These are phyloP conservation scores for Ophiostoma montium DNA, from an alignment of 2,329 filamentous ascomycete genomes.

Conservation along the genomic window DNA sequence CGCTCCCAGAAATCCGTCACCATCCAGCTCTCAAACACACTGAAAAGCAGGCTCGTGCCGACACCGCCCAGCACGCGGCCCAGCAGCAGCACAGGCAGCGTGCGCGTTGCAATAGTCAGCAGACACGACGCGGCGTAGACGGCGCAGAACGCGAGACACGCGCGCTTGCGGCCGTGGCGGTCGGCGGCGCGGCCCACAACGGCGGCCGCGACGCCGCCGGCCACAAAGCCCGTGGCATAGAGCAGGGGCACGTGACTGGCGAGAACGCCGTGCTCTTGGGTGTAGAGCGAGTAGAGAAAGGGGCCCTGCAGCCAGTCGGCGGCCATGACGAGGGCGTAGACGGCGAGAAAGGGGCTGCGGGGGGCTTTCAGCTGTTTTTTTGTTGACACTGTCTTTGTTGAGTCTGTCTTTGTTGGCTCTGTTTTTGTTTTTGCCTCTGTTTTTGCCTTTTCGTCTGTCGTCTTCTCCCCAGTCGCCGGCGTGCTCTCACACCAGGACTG, in stretches of 20 bases:
- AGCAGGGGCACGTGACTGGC: constrained; percentile 22
- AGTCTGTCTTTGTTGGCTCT: background rate
- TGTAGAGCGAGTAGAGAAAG: constrained; percentile 24
- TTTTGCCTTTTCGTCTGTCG: background rate
- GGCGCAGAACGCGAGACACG: constrained; percentile 40
- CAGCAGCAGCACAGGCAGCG: constrained; percentile 29
- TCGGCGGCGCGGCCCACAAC: constrained; percentile 35
- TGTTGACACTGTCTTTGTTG: background rate
- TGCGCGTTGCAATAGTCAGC: constrained; percentile 18
- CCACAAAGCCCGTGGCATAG: constrained; percentile 30
- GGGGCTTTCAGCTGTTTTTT: background rate
- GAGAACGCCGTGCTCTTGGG: constrained; percentile 19
- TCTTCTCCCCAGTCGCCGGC: background rate
- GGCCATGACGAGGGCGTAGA: constrained; percentile 35
- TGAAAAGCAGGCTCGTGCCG: constrained; percentile 42
- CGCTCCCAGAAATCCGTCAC: constrained; percentile 37
- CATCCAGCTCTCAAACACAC: constrained; percentile 48
- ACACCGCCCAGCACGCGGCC: constrained; percentile 41
- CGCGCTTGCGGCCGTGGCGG: constrained; percentile 33
- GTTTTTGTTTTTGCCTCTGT: background rate
- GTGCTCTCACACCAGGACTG: constrained; percentile 9
- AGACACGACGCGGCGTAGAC: constrained; percentile 38
- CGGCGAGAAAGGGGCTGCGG: constrained; percentile 22
- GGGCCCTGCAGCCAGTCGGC: constrained; percentile 33
- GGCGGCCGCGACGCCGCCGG: constrained; percentile 29